Evolutionary conservation across 2,329 filamentous ascomycete genomes (phyloP), one percentile per base, ranked within the genome.

Genomic region (Elsinoe australis): DNA sequence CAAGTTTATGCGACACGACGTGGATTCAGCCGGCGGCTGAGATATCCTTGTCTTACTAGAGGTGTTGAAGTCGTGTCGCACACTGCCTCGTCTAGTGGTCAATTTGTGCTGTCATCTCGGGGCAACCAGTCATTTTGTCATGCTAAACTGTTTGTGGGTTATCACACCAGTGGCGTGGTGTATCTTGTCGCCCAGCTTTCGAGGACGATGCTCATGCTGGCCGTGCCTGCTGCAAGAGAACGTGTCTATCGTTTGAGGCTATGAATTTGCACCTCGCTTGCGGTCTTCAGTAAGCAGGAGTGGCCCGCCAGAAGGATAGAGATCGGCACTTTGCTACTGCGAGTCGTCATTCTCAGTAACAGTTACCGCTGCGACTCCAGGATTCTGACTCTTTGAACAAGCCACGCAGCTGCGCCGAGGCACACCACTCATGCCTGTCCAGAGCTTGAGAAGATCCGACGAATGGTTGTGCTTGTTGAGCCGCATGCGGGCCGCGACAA

Each of bases 171-270:
- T 41, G 36, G 28, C 28, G 26, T 28, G 26, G 28, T 14, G 21
- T 22, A 41, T 41, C 36, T 41, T 41, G 36, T 28, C 36, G 36
- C 36, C 36, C 36, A 41, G 36, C 15, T 41, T 41, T 21, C 36
- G 28, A 21, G 36, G 36, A 8, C 36, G n/a, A n/a, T n/a, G n/a
- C n/a, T n/a, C n/a, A n/a, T 26, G n/a, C 18, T 28, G 36, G 36
- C 26, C 36, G n/a, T 26, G 36, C 12, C 22, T 3, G 32, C 36
- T 18, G 18, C 14, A 14, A 24, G 14, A 26, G 14, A 14, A 24
- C n/a, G n/a, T n/a, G 17, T 41, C 22, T 28, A 41, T 41, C 7
- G 36, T 41, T 41, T 41, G 36, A 26, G n/a, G n/a, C n/a, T n/a
- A n/a, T n/a, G n/a, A n/a, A n/a, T n/a, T n/a, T 26, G 12, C 2